These are phyloP conservation scores for Pisolithus sp. DNA, from an alignment of 768 basidiomycete genomes.

Conservation along the genomic window DNA sequence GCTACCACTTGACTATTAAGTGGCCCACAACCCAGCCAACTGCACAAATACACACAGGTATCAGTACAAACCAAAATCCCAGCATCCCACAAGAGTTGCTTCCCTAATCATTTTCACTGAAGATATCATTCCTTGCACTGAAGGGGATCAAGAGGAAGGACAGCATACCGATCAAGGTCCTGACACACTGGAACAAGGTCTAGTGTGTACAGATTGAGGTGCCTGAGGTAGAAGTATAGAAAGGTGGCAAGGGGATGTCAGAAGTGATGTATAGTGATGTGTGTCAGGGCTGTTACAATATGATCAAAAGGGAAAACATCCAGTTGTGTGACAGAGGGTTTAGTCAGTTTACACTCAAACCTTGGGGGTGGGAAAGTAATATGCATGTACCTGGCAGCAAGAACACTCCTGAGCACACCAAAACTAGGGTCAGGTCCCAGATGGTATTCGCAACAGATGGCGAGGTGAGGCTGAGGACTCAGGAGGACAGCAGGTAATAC, in stretches of 20 bases:
- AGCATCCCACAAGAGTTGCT: slow-evolving; percentile 78
- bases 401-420: slow-evolving; percentile 52
- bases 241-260: slow-evolving; percentile 79
- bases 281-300: slow-evolving; percentile 49
- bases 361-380: background rate
- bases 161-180: slow-evolving; percentile 13
- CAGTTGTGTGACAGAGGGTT: background rate
- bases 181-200: slow-evolving; percentile 14
- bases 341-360: too few species aligned
- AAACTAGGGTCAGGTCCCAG: slow-evolving; percentile 43
- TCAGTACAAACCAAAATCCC: slow-evolving; percentile 69
- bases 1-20: slow-evolving; percentile 47
- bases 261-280: slow-evolving; percentile 80
- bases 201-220: slow-evolving; percentile 18
- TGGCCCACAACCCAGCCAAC: slow-evolving; percentile 54
- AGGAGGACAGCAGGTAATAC: slow-evolving; percentile 38
- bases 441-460: slow-evolving; percentile 32
- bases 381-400: slow-evolving; percentile 48
- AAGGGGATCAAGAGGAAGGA: slow-evolving; percentile 55
- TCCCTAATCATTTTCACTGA: slow-evolving; percentile 65
- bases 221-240: slow-evolving; percentile 61
- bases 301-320: background rate
- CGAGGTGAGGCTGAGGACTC: slow-evolving; percentile 47
- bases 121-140: slow-evolving; percentile 81
- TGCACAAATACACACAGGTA: slow-evolving; percentile 53